Base-by-base conservation (phyloP, 192 early-diverging fungal species). In the Entomortierella beljakovae region DNA sequence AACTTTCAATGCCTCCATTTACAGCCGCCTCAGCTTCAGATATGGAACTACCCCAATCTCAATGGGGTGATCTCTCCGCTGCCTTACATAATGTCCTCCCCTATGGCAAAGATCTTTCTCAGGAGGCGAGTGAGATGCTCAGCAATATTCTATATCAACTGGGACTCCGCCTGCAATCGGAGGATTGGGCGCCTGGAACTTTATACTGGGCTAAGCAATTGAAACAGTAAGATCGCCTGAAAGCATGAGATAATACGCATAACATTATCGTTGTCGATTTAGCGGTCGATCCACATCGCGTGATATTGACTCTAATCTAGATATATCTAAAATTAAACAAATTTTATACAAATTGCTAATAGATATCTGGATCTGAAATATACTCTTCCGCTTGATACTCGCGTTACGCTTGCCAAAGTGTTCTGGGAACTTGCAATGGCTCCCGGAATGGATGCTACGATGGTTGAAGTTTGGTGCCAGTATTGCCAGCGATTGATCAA, bases 331-430 rank as follows among this genome's bases (percentile, higher is more conserved):
- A 25, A 37, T 31, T 10, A 46, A 46, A 10, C 43, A 46, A 46
- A 46, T 20, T 11, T 15, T 46, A 11, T 46, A 15, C n/a, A n/a
- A n/a, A n/a, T 20, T 46, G 43, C 23, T 28, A 20, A 29, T 67
- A 92, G 90, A 54, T 92, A 90, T 63, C 72, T 93, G 34, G 89
- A 89, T 40, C 69, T 92, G 26, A 90, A 92, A 42, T 87, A 92
- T 60, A 63, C 80, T 22, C 50, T 92, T n/a, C 72, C 91, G 25
- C 35, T 76, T 22, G 74, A 88, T 29, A 86, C 85, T 29, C 86
- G 92, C 22, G 85, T 82, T 18, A 62, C 81, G 26, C 68, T 92
- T 42, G 90, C 87, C 31, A 70, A 81, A 46, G 48, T 92, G 13
- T 75, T 95, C 51, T 93, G 89, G 80, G 89, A 91, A 56, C 82